Evolutionary conservation across 768 basidiomycete species (phyloP).

Genomic region (Mycena latifolia): DNA sequence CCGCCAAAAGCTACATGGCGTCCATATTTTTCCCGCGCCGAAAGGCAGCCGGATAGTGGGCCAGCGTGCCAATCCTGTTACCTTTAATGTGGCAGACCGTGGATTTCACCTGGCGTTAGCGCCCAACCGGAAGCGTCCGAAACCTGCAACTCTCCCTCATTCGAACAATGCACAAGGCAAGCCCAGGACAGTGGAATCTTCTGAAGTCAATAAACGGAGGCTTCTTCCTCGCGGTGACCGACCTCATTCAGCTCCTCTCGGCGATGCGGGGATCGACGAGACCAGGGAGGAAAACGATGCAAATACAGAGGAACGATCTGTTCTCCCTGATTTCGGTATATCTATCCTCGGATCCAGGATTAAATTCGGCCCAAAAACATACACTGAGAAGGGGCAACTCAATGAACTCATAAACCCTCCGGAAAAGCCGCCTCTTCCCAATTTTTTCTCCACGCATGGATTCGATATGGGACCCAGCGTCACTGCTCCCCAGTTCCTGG

Average conservation of each 20-base stretch:
- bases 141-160: not conserved
- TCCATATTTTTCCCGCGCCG: conserved; percentile 54
- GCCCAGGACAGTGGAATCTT: not conserved
- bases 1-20: conserved; percentile 42
- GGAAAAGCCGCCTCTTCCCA: conserved; percentile 45
- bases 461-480: conserved; percentile 60
- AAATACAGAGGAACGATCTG: conserved; percentile 28
- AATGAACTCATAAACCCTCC: conserved; percentile 63
- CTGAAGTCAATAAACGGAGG: not conserved
- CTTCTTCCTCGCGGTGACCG: conserved; percentile 20
- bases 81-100: conserved; percentile 55
- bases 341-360: conserved; percentile 60
- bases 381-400: conserved; percentile 72
- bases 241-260: not conserved
- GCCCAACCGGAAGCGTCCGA: conserved; percentile 38
- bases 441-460: conserved; percentile 49
- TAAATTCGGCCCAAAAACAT: conserved; percentile 64
- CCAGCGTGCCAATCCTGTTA: conserved; percentile 29
- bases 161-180: not conserved
- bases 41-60: conserved; percentile 49
- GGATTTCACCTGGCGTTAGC: conserved; percentile 56
- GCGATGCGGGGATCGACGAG: conserved; percentile 9
- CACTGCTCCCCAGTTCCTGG: conserved; percentile 56
- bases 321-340: conserved; percentile 66
- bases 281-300: conserved; percentile 13